Base-by-base conservation (phyloP, 129 eudicot genomes). In the Tagetes patula region DNA sequence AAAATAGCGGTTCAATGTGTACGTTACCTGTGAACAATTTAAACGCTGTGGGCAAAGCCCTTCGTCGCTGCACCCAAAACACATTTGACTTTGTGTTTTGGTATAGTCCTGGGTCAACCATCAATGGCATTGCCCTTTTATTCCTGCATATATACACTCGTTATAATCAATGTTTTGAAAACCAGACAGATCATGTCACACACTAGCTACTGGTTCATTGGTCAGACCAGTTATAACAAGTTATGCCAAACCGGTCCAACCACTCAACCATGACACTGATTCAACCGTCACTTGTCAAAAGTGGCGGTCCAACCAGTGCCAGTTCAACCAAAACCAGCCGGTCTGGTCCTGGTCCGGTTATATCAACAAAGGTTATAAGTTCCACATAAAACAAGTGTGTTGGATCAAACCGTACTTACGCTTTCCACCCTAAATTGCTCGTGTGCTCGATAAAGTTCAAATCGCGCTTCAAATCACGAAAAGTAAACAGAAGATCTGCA, bases 51-150 rank as follows among this genome's bases (percentile, higher is more conserved):
- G 97, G 97, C 68, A 91, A 77, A 49, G 73, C 48, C 77, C 97
- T 82, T 80, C 34, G 73, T 11, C 87, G 92, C 38, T 68, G 54
- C 65, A 88, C 97, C 88, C 82, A 86, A 53, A 84, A 88, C 43
- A 91, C 76, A 64, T 88, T 95, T 2, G 89, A 82, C 58, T 91
- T 91, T 42, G 38, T 86, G 13, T 79, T 41, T 58, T 72, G 83
- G 75, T 91, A 91, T 53, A 91, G 92, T 62, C 95, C 97, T 20
- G 97, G 97, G 70, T 91, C 97, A 62, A 91, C 67, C 40, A 91
- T 85, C 75, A 91, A 39, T 7, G 97, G 97, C 95, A 84, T 88
- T 69, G 89, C 97, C 74, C 97, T 83, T 72, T 86, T 73, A 34
- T 13, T 73, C 77, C 97, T 91, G 87, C 74, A 85, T 59, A 58